These are phyloP conservation scores for Boletellus sp. DNA, from an alignment of 1,284 basidiomycete genomes.

Conservation along the genomic window DNA sequence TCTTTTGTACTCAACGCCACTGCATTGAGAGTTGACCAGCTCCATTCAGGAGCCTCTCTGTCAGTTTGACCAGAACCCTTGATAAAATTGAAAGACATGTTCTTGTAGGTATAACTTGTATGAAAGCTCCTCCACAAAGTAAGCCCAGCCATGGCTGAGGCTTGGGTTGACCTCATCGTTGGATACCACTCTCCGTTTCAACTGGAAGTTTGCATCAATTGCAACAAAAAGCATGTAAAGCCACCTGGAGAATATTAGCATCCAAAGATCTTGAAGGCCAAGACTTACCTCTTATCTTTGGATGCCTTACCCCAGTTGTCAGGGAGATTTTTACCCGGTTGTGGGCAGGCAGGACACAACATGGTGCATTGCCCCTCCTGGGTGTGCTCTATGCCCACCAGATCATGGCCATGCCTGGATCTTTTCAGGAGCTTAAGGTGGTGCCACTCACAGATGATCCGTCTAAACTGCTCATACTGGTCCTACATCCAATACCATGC, in stretches of 20 bases:
- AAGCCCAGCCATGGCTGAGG: no score
- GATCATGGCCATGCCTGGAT: background rate
- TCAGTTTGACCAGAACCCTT: no score
- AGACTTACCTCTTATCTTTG: background rate
- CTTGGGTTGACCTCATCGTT: no score
- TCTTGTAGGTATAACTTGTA: background rate
- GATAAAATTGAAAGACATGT: no score
- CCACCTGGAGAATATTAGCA: no score
- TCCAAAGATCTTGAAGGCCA: no score
- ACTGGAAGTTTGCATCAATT: no score
- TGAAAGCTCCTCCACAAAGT: slow-evolving; percentile 6
- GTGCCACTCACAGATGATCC: slow-evolving; percentile 1
- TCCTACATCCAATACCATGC: background rate
- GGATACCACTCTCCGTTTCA: no score
- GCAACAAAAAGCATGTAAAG: no score
- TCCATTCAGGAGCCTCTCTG: no score
- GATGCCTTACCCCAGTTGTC: background rate
- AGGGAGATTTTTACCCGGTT: slow-evolving; percentile 2
- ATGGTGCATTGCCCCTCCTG: background rate
- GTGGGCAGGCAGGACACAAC: slow-evolving; percentile 3
- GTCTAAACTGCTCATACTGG: slow-evolving; percentile 1
- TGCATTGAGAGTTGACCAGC: no score
- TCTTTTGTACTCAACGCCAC: no score
- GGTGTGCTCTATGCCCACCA: background rate
- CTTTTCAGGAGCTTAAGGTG: slow-evolving; percentile 18